Evolutionary conservation across 768 basidiomycete species (phyloP), one percentile per base, ranked within the genome.

Genomic region (Mycena belliarum): DNA sequence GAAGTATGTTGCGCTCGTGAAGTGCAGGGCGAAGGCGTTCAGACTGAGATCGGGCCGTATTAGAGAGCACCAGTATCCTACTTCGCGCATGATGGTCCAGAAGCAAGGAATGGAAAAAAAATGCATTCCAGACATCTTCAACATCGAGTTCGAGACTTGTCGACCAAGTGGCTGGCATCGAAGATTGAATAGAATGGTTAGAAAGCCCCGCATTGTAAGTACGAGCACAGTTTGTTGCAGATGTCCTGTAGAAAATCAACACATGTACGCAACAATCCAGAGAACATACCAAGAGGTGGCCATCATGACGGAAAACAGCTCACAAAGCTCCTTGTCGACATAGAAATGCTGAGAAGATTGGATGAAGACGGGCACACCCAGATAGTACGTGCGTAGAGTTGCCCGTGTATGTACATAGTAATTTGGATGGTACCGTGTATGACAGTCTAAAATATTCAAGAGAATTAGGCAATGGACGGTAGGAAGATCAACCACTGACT

Each of bases 381-480:
- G 20, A 21, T 70, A 72, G 47, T 66, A 70, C 6, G 65, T 68
- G 5, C 63, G 55, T 0, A 21, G 38, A 1, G 63, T 60, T 7
- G 63, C 65, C 0, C 52, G 44, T 15, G 21, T 21, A 42, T 72
- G 63, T 16, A 70, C 68, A 44, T 58, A 72, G 59, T 65, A 73
- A 21, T 67, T 66, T n/a, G 56, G 63, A 48, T 72, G 65, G 33
- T 72, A 72, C 21, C 66, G 65, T 2, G 69, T 72, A 8, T 66
- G 35, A 54, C 72, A 73, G 10, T 60, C 67, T 70, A 44, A 16
- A 32, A 32, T 32, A 24, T 1, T 51, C 23, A n/a, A n/a, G n/a
- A 21, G 37, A 42, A 12, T 4, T n/a, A 37, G 26, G 28, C 7
- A 21, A 21, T 24, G 41, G 23, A 24, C 29, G 29, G 29, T 32